Percentiles rank a stretch among this genome's conserved stretches.
Evolutionary conservation across 306 rosid genomes (phyloP).

Genomic region (Malus asiatica): DNA sequence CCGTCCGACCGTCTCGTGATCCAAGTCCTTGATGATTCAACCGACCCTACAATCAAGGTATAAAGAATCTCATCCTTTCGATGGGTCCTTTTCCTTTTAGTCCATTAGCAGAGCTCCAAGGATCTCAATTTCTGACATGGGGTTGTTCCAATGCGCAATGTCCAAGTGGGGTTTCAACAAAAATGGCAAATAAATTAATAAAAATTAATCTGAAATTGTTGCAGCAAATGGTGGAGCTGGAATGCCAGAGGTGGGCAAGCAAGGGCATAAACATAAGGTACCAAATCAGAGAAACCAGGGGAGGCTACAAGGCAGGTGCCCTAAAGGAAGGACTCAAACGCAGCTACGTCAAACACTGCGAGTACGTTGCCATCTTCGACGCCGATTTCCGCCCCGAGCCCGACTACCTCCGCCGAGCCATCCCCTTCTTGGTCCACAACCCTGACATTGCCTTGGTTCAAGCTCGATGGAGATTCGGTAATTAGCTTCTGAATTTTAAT

Average conservation of each 20-base stretch:
- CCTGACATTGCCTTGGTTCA: slow-evolving; percentile 85
- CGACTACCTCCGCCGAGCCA: slow-evolving; percentile 73
- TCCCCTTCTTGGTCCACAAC: slow-evolving; percentile 78
- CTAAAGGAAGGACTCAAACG: slow-evolving; percentile 88
- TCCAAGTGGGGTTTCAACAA: not conserved
- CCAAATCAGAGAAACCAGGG: slow-evolving; percentile 82
- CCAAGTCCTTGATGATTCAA: slow-evolving; percentile 95
- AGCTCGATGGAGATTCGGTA: slow-evolving; percentile 99
- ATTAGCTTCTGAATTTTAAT: not conserved
- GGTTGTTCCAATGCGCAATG: not conserved
- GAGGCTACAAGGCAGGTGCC: slow-evolving; percentile 94
- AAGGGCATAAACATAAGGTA: slow-evolving; percentile 78
- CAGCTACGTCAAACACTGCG: slow-evolving; percentile 83
- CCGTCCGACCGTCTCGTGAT: slow-evolving; percentile 94
- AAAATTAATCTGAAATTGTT: not conserved
- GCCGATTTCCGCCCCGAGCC: slow-evolving; percentile 96
- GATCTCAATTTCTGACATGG: slow-evolving; percentile 12
- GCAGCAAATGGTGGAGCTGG: slow-evolving; percentile 95
- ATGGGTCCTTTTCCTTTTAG: not conserved
- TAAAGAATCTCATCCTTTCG: not conserved
- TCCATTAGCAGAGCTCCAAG: not conserved
- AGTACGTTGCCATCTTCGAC: slow-evolving; percentile 83
- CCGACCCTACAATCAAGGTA: slow-evolving; percentile 87
- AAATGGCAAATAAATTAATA: not conserved
- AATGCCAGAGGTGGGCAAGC: slow-evolving; percentile 94